phyloP scores from a whole-genome alignment of 1,284 basidiomycete genomes.

The Coriolopsis trogii region DNA sequence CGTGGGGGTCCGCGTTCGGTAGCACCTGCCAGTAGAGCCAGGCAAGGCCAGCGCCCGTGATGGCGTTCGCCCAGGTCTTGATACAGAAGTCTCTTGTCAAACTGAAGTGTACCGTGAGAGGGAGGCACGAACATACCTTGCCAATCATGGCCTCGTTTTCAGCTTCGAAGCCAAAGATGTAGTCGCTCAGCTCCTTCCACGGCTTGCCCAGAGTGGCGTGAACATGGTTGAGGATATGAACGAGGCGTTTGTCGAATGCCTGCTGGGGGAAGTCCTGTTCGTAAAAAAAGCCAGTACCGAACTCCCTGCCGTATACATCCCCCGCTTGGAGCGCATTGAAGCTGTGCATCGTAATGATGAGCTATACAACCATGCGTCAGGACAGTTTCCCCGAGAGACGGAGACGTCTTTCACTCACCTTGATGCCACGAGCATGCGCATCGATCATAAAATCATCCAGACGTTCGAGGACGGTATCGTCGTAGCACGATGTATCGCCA shows the following conservation, averaged over 20 bases:
- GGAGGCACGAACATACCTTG: slow-evolving; percentile 32
- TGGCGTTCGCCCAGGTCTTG: slow-evolving; percentile 34
- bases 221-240: slow-evolving; percentile 43
- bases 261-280: slow-evolving; percentile 23
- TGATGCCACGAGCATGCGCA: slow-evolving; percentile 38
- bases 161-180: slow-evolving; percentile 49
- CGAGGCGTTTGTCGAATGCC: slow-evolving; percentile 36
- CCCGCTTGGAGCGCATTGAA: slow-evolving; percentile 36
- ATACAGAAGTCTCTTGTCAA: slow-evolving; percentile 37
- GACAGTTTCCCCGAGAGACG: neutral
- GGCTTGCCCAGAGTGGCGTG: slow-evolving; percentile 42
- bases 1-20: slow-evolving; percentile 40
- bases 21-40: slow-evolving; percentile 44
- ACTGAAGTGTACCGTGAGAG: no score
- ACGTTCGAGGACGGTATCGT: slow-evolving; percentile 41
- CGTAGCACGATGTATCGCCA: slow-evolving; percentile 32
- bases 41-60: slow-evolving; percentile 39
- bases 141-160: slow-evolving; percentile 46
- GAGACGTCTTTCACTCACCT: slow-evolving; percentile 23
- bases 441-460: slow-evolving; percentile 45
- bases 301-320: slow-evolving; percentile 33
- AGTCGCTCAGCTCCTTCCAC: slow-evolving; percentile 46
- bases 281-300: slow-evolving; percentile 29
- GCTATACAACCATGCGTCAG: slow-evolving; percentile 16
- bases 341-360: slow-evolving; percentile 40